phyloP scores from a whole-genome alignment of 2,329 filamentous ascomycete species.

The Colletotrichum caudatum region DNA sequence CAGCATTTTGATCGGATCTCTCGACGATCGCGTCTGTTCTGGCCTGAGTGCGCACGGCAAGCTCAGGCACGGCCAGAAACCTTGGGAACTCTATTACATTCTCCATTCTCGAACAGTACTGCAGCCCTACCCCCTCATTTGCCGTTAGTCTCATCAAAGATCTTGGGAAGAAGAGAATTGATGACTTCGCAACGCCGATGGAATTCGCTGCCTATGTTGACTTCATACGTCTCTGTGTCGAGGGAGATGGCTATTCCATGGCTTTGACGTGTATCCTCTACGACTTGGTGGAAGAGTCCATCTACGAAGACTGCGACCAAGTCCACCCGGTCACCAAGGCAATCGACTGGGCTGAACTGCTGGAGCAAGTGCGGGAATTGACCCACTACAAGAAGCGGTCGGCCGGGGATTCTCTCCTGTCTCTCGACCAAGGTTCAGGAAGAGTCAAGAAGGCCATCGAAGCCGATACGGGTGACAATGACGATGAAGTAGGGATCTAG shows the following conservation, averaged over 20 bases:
- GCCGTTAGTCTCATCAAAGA: not conserved
- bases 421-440: not conserved
- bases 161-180: not conserved
- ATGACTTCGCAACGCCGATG: not conserved
- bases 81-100: not conserved
- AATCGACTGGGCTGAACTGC: not conserved
- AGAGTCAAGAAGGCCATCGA: not conserved
- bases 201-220: not conserved
- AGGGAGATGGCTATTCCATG: not conserved
- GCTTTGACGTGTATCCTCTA: not conserved
- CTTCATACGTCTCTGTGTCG: not conserved
- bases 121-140: not conserved
- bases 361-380: not conserved
- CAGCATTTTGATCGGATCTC: not conserved
- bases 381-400: not conserved
- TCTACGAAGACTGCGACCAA: accelerated
- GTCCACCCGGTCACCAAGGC: no score
- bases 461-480: no score
- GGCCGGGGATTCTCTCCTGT: accelerated
- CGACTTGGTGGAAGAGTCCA: not conserved
- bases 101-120: not conserved
- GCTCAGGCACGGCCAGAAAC: not conserved
- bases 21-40: not conserved
- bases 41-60: not conserved
- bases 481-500: no score